Evolutionary conservation across 108 stramenopile genomes (phyloP).

Genomic region (Nitzschia inconspicua): DNA sequence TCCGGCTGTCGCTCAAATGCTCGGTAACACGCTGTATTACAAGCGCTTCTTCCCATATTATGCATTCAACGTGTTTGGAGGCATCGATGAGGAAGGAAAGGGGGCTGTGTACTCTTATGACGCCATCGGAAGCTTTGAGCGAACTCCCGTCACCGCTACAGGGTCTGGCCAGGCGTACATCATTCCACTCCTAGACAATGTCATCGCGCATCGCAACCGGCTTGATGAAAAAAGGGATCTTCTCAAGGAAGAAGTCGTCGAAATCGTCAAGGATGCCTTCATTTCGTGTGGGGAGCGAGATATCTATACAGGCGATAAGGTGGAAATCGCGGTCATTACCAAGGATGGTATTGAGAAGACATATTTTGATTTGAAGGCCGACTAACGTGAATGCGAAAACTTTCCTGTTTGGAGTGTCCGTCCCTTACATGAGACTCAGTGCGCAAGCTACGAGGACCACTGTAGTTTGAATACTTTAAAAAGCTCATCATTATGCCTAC

Average conservation of each 20-base stretch:
- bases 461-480: too few species aligned
- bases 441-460: too few species aligned
- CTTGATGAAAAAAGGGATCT: conserved; percentile 82
- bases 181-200: conserved; percentile 94
- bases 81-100: conserved; percentile 94
- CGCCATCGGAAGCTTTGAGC: conserved; percentile 95
- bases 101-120: conserved; percentile 98
- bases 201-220: conserved; percentile 93
- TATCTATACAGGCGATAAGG: conserved; percentile 96
- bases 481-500: neutral
- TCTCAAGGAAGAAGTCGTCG: conserved; percentile 85
- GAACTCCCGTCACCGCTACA: conserved; percentile 80
- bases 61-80: conserved; percentile 95
- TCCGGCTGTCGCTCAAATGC: conserved; percentile 93
- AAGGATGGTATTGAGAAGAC: conserved; percentile 75
- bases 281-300: conserved; percentile 95
- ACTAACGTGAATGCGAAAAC: too few species aligned
- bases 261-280: conserved; percentile 95
- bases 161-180: conserved; percentile 90
- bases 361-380: conserved; percentile 88
- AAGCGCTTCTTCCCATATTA: conserved; percentile 99
- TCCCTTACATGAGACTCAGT: too few species aligned
- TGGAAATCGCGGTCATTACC: conserved; percentile 93
- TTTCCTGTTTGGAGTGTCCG: too few species aligned
- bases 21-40: conserved; percentile 92